Conservation (phyloP, 768 basidiomycete genomes). For the Panus rudis region DNA sequence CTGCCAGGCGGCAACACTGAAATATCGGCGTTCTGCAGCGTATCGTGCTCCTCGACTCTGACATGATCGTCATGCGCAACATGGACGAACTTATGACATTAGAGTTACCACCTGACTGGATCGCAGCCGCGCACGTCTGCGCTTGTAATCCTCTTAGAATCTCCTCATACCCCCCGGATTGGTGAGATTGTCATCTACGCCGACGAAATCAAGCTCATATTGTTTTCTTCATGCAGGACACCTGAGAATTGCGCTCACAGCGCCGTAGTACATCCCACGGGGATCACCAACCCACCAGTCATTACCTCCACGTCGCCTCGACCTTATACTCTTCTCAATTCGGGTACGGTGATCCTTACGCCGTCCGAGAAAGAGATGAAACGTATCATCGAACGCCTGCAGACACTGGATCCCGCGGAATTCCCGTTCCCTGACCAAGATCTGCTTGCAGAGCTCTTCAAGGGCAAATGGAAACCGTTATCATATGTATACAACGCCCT, state of each 20-base stretch:
- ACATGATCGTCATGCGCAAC: slow-evolving; percentile 78
- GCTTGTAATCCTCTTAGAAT: slow-evolving; percentile 89
- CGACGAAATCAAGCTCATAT: neutral
- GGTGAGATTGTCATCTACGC: slow-evolving; percentile 35
- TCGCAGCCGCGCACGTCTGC: slow-evolving; percentile 87
- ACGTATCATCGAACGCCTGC: no score
- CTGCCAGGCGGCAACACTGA: no score
- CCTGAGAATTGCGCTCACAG: slow-evolving; percentile 91
- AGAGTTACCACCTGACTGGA: slow-evolving; percentile 55
- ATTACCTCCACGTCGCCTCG: slow-evolving; percentile 48
- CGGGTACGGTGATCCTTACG: slow-evolving; percentile 78
- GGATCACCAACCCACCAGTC: slow-evolving; percentile 37
- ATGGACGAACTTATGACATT: slow-evolving; percentile 71
- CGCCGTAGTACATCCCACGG: slow-evolving; percentile 36
- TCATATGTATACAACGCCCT: slow-evolving; percentile 91
- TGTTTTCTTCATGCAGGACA: slow-evolving; percentile 54
- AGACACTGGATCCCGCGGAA: slow-evolving; percentile 45
- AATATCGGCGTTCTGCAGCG: slow-evolving; percentile 42
- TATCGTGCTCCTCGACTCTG: slow-evolving; percentile 76
- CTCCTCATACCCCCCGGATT: slow-evolving; percentile 82
- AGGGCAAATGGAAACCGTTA: slow-evolving; percentile 69
- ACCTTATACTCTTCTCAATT: slow-evolving; percentile 81
- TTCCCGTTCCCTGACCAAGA: slow-evolving; percentile 93
- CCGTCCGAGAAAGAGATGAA: no score
- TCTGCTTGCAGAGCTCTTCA: slow-evolving; percentile 73